Evolutionary conservation across 2,329 filamentous ascomycete genomes (phyloP), one percentile per base, ranked within the genome.

Genomic region (Elsinoe fawcettii): DNA sequence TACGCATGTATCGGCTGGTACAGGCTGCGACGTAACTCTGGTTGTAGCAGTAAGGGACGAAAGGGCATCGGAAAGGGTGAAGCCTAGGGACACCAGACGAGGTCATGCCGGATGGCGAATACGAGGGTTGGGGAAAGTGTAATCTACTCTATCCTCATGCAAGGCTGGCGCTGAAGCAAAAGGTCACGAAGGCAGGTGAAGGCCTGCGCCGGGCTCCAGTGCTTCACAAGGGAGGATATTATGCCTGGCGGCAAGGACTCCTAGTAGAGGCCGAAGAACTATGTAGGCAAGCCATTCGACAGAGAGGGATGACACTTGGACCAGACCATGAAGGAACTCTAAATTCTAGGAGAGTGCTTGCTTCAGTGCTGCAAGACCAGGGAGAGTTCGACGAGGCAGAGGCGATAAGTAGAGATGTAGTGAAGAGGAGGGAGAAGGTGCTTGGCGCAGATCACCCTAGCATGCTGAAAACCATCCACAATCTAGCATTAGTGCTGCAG

Each of bases 1-100:
- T 54, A 14, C 63, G 61, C 53, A 59, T 71, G 53, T 69, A 71
- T 56, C 61, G 67, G 22, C 59, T 72, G 3, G 66, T 71, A 0
- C 66, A 67, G 41, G 60, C 70, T 2, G 63, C 67, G 1, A 70
- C 59, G 0, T 44, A 62, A 9, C 67, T 65, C 7, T 70, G 66
- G 67, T 30, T 70, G 0, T 60, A 59, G 11, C 58, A 41, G 9
- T 27, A 44, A 49, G 37, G 59, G 5, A 57, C 22, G 6, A 34
- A 55, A 3, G 25, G 23, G 8, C 5, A 59, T 43, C 58, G 44
- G 59, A 58, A 53, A 16, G 3, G 49, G 25, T 51, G 4, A 4
- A n/a, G 27, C 1, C 4, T 64, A 9, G 1, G 37, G 39, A 39
- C 47, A 6, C 46, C 67, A 0, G 18, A 51, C 7, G 14, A 44